Conservation (phyloP, 2,329 filamentous ascomycete species). For the Xylaria sp. region DNA sequence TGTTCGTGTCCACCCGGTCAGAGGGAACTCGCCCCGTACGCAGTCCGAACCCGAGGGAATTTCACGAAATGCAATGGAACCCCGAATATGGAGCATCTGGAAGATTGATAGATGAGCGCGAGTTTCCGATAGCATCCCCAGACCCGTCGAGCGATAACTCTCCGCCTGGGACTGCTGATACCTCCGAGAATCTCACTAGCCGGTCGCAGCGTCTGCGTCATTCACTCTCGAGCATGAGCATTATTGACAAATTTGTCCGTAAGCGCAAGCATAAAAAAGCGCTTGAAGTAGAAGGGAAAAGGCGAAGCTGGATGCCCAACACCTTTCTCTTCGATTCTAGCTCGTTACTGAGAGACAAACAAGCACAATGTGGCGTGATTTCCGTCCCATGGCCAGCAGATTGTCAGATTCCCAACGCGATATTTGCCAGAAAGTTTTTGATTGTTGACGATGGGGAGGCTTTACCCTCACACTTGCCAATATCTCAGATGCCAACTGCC, state of each 20-base stretch:
- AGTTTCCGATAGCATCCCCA: slow-evolving; percentile 33
- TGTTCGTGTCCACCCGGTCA: slow-evolving; percentile 48
- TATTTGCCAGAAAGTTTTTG: slow-evolving; percentile 51
- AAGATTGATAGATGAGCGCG: slow-evolving; percentile 44
- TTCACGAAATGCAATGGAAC: slow-evolving; percentile 51
- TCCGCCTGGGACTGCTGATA: slow-evolving; percentile 30
- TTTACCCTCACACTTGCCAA: slow-evolving; percentile 43
- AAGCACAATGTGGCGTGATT: slow-evolving; percentile 9
- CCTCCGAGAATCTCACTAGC: slow-evolving; percentile 23
- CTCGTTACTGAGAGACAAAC: slow-evolving; percentile 29
- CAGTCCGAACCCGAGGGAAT: slow-evolving; percentile 46
- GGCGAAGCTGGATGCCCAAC: slow-evolving; percentile 39
- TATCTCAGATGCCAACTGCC: slow-evolving; percentile 48
- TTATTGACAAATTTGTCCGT: slow-evolving; percentile 33
- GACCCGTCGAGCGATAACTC: slow-evolving; percentile 29
- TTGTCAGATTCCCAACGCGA: slow-evolving; percentile 49
- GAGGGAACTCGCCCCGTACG: slow-evolving; percentile 47
- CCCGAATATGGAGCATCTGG: slow-evolving; percentile 38
- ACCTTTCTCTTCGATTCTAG: slow-evolving; percentile 32
- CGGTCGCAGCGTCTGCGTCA: slow-evolving; percentile 30
- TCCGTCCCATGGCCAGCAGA: slow-evolving; percentile 44
- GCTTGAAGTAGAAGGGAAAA: slow-evolving; percentile 32
- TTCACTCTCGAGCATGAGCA: slow-evolving; percentile 31
- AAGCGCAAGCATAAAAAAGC: slow-evolving; percentile 31
- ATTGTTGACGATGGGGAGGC: slow-evolving; percentile 43